Base-by-base conservation (phyloP, 2,329 filamentous ascomycete species). In the Daldinia sp. region DNA sequence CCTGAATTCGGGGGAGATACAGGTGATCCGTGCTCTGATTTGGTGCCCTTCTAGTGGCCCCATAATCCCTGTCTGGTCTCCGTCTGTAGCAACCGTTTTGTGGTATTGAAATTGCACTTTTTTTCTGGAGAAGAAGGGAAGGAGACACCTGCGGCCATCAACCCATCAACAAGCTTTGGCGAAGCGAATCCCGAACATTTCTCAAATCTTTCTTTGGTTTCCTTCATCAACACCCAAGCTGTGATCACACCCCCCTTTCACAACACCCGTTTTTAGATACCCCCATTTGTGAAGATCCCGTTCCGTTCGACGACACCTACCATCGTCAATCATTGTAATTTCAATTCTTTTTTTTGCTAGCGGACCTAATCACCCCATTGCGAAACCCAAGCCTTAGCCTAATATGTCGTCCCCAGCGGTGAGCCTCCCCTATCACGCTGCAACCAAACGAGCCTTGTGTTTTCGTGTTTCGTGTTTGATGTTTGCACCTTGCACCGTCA, bases 391-490 rank as follows among this genome's bases (percentile, higher is more conserved):
- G 50, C 62, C 67, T 71, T 74, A 73, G 70, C 68, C 70, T 71
- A 75, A 74, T 72, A 76, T 76, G 74, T 76, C 73, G 68, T 71
- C 74, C 69, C 73, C 73, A 73, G 73, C 74, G 69, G 74, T 76
- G 72, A 72, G 74, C 73, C 63, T 70, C 70, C 69, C 70, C 70
- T 72, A 72, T 71, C 63, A 64, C 61, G n/a, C 47, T 52, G 41
- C 49, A 48, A 49, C 62, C 62, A 45, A 58, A 48, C 63, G 60
- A 48, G 54, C 8, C 51, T 66, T 61, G 64, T 64, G 58, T 66
- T 66, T 54, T n/a, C n/a, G n/a, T n/a, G 61, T 67, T 64, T 68
- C 62, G 64, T 64, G 58, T 66, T 66, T 54, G 61, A 9, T 34
- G 53, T 57, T 62, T 58, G 55, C 51, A 51, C 57, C 51, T 21